Evolutionary conservation across 495 filamentous ascomycete species (phyloP), one percentile per base, ranked within the genome.

Genomic region (Aspergillus funiculosus): DNA sequence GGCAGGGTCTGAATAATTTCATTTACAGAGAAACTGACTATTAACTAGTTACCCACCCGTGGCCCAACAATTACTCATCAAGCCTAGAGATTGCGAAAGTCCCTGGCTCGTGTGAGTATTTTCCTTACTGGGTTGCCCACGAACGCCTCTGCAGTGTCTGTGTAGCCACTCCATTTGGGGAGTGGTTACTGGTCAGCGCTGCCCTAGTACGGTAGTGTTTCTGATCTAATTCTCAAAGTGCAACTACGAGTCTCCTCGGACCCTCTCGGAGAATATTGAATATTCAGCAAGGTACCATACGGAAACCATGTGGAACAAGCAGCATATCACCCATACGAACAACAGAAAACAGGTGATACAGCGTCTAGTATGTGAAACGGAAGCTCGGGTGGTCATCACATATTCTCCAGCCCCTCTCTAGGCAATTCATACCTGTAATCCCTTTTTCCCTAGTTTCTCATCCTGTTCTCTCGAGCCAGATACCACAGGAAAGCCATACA

Each of bases 331-430:
- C n/a, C n/a, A n/a, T n/a, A n/a, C n/a, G n/a, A n/a, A n/a, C n/a
- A n/a, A n/a, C n/a, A n/a, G n/a, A n/a, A n/a, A n/a, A n/a, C n/a
- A n/a, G n/a, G n/a, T n/a, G n/a, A n/a, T n/a, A n/a, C n/a, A n/a
- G n/a, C n/a, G n/a, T n/a, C n/a, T 51, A 74, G 56, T 72, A 71
- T 13, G 68, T 74, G 50, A 75, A 81, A 41, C 76, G 56, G 48
- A 79, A 80, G 18, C 62, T 62, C 5, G 78, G 79, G 62, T 80
- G 75, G 42, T 74, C 76, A 53, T 83, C 80, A 0, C 42, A 81
- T 62, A 50, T 82, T 82, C 45, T 72, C 61, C 22, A 66, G 49
- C 52, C 75, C 70, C 31, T 80, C 68, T 41, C 52, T 46, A 0
- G 69, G 63, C 25, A 62, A 57, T 24, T 41, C 50, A 32, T 75